Evolutionary conservation across 2,329 filamentous ascomycete species (phyloP).

Genomic region (Colletotrichum navitas): DNA sequence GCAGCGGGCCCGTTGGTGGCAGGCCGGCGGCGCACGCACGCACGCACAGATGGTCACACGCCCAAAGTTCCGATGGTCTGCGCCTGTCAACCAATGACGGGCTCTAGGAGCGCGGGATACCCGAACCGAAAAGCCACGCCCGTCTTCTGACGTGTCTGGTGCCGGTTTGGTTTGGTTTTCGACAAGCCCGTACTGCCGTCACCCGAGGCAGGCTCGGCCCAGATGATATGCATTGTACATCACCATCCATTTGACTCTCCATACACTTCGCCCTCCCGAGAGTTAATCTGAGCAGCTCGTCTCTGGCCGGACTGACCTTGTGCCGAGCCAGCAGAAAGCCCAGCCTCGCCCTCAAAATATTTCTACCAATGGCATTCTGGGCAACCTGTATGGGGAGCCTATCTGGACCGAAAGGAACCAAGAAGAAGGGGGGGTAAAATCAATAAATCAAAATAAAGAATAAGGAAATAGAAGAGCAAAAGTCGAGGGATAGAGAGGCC

Average conservation of each 20-base stretch:
- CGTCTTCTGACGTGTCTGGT: constrained; percentile 1
- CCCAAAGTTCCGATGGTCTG: constrained; percentile 2
- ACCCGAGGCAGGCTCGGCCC: background rate
- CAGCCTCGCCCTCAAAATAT: background rate
- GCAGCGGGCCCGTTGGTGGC: background rate
- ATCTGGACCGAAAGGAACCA: background rate
- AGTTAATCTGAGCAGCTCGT: background rate
- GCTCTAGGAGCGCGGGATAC: background rate
- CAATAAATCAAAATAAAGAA: no score
- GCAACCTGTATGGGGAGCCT: no score
- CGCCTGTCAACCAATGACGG: constrained; percentile 6
- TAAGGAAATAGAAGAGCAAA: no score
- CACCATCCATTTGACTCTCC: background rate
- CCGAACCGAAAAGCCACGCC: constrained; percentile 1
- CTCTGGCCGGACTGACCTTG: background rate
- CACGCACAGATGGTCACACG: constrained; percentile 14
- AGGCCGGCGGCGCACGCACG: constrained; percentile 6
- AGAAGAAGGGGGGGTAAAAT: background rate
- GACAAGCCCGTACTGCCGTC: background rate
- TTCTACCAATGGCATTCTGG: background rate
- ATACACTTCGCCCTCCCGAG: background rate
- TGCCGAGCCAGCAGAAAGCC: background rate
- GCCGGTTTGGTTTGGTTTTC: background rate
- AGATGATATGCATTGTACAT: background rate
- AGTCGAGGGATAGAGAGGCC: background rate